Base-by-base conservation (phyloP, 441 rosid species). In the Rhodomyrtus psidioides region DNA sequence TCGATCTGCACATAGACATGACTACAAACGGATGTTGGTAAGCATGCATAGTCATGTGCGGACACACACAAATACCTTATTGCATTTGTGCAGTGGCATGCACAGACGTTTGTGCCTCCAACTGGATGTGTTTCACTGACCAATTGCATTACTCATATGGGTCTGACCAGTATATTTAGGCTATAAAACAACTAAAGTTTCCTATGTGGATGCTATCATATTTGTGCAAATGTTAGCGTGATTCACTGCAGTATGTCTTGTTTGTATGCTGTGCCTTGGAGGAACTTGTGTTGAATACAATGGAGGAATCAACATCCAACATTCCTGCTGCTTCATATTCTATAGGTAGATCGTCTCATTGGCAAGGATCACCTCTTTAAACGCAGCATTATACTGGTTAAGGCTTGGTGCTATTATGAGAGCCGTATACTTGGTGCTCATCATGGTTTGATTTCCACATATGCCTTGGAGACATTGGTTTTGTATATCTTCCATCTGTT, bases 341-440 rank as follows among this genome's bases (percentile, higher is more conserved):
- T 70, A 62, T 92, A 97, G 98, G 96, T 94, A 16, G 96, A 95
- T 88, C 87, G 85, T 49, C 90, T 91, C 84, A 94, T 95, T 91
- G 97, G 93, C 55, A 95, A 96, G 91, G 94, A 92, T 88, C 94
- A 95, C 90, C 95, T 96, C 81, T 95, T 96, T 85, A 96, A 96
- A 90, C 94, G 97, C 87, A 96, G 98, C 86, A 92, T 95, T 86
- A 94, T 95, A 88, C 90, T 96, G 87, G 93, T 95, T 26, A 96
- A 96, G 88, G 96, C 98, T 83, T 96, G 99, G 99, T 95, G 98
- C 92, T 96, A 96, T 88, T 95, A 95, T 39, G 98, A 96, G 92
- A 95, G 98, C 51, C 98, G 97, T 79, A 94, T 96, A 84, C 99
- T 96, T 60, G 99, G 99, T 88, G 96, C 99, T 86, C 97, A 94